Evolutionary conservation across 495 filamentous ascomycete genomes (phyloP), one percentile per base, ranked within the genome.

Genomic region (Xylaria longipes): DNA sequence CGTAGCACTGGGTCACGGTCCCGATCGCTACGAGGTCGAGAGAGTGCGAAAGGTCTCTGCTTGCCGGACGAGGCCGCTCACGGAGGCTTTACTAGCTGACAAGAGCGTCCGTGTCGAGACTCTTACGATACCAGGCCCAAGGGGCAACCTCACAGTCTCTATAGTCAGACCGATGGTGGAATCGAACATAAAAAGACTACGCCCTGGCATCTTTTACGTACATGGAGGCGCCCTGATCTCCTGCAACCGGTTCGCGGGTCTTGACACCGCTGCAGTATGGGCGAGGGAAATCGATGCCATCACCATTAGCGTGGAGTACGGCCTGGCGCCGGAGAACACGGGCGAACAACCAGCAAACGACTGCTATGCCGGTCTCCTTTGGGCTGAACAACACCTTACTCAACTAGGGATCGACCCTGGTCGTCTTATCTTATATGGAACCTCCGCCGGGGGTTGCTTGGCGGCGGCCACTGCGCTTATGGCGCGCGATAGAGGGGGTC

Each of bases 401-500:
- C 70, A 74, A 68, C 72, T 81, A 6, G 69, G 72, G 11, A 77
- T 80, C 69, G 79, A 84, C 61, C 74, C 81, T 25, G 69, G 74
- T 15, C 76, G 78, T 27, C 61, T 83, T 25, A 68, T 81, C 27
- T 69, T 83, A 58, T 74, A 75, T 69, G 82, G 82, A 15, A 73
- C 76, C 25, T 82, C 80, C 22, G 82, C 79, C 15, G 82, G 81
- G 5, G 82, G 81, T 56, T 73, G 75, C 22, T 71, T 81, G 46
- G 80, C 80, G 4, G 76, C 78, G 17, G 78, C 77, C n/a, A 71
- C 75, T 39, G 78, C 78, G 31, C 65, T 81, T 45, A 74, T 78
- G 73, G 72, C 63, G 15, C 80, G 78, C 17, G 80, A 81, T 69
- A 73, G 72, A 57, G 73, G 77, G 43, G 80, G 77, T 14, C 78